These are phyloP conservation scores for Xerocomus spinulosus DNA, from an alignment of 768 basidiomycete genomes.

Conservation along the genomic window DNA sequence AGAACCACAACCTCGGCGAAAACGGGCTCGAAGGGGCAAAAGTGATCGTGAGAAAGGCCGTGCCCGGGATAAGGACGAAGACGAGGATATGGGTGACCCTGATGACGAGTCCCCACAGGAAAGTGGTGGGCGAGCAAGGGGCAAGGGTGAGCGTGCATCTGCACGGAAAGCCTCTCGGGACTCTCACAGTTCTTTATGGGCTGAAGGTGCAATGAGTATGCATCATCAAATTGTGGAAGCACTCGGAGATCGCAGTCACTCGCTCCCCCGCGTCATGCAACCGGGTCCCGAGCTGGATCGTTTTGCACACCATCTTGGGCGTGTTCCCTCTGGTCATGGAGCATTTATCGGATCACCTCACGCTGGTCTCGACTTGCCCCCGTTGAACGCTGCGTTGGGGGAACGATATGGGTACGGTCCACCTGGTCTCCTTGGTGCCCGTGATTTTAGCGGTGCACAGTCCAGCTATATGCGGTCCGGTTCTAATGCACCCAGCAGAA, in stretches of 20 bases:
- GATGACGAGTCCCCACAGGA: conserved; percentile 32
- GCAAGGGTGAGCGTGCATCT: conserved; percentile 37
- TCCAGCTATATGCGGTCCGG: conserved; percentile 61
- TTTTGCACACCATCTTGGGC: conserved; percentile 33
- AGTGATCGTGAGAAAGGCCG: conserved; percentile 37
- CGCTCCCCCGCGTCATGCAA: conserved; percentile 30
- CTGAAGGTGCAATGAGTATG: conserved; percentile 34
- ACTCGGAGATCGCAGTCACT: conserved; percentile 32
- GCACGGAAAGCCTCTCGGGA: conserved; percentile 33
- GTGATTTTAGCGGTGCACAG: conserved; percentile 37
- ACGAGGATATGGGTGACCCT: conserved; percentile 48
- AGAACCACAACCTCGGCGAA: conserved; percentile 53
- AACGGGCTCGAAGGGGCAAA: conserved; percentile 44
- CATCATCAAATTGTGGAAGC: conserved; percentile 34
- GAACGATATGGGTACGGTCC: conserved; percentile 36
- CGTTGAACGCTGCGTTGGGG: conserved; percentile 43
- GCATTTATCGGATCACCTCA: conserved; percentile 33
- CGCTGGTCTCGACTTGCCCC: conserved; percentile 61
- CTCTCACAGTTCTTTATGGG: conserved; percentile 31
- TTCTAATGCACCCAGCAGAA: conserved; percentile 64
- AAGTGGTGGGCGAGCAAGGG: conserved; percentile 28
- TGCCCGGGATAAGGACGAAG: conserved; percentile 37
- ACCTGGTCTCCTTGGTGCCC: conserved; percentile 29
- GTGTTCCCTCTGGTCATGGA: conserved; percentile 33
- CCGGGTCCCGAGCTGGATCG: conserved; percentile 30